phyloP scores from a whole-genome alignment of 2,329 filamentous ascomycete genomes.

The Neocucurbitaria cava region DNA sequence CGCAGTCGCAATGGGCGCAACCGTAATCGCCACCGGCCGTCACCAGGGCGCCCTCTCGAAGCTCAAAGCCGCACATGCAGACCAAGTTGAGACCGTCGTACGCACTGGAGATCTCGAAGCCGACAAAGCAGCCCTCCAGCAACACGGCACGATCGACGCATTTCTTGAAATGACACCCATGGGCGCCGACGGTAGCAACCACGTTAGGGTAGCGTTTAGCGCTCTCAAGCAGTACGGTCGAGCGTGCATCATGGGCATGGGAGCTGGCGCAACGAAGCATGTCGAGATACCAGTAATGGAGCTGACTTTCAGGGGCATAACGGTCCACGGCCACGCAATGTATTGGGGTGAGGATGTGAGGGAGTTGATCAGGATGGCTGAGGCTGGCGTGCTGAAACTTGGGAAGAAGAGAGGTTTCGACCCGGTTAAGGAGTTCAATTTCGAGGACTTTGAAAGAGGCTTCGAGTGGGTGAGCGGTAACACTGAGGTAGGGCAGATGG shows the following conservation, averaged over 20 bases:
- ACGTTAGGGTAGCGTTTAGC: conserved; percentile 49
- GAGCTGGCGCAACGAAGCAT: conserved; percentile 4
- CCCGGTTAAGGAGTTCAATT: not conserved
- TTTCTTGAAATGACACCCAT: conserved; percentile 27
- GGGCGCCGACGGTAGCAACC: conserved; percentile 44
- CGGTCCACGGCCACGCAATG: conserved; percentile 49
- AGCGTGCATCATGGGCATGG: conserved; percentile 11
- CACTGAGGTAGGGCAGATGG: conserved; percentile 4
- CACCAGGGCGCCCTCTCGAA: not conserved
- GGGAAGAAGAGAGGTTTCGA: conserved; percentile 21
- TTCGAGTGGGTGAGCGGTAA: conserved; percentile 4
- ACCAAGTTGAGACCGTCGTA: not conserved
- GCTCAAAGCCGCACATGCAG: not conserved
- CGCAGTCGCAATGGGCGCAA: conserved; percentile 1
- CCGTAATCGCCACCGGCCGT: not conserved
- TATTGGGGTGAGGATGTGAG: conserved; percentile 50
- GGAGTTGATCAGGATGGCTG: conserved; percentile 52
- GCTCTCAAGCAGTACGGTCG: conserved; percentile 4
- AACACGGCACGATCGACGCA: not conserved
- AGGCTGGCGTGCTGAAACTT: conserved; percentile 49
- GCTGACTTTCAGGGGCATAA: conserved; percentile 41
- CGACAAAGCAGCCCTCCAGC: not conserved
- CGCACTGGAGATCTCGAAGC: not conserved
- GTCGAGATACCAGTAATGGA: conserved; percentile 8
- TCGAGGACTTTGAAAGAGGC: not conserved